Conservation (phyloP, 169 alveolate genomes). For the Nephromyces sp. region DNA sequence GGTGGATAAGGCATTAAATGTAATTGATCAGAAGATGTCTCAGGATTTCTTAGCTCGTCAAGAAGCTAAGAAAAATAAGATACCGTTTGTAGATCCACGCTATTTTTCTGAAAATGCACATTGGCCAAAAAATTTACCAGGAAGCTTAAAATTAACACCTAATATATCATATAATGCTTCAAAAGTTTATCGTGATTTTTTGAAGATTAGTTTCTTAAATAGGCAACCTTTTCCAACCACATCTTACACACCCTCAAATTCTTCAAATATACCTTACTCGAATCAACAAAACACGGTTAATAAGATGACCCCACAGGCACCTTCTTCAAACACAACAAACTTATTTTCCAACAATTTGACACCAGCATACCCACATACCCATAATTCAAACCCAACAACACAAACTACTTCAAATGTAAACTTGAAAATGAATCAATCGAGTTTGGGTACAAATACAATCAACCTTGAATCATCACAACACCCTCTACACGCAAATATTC, state of each 20-base stretch:
- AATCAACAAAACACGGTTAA: too few relatives aligned
- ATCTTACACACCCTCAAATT: background rate
- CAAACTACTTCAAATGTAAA: too few relatives aligned
- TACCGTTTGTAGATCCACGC: constrained; percentile 2
- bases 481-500: too few relatives aligned
- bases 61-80: constrained; percentile 3
- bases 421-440: too few relatives aligned
- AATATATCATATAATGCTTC: constrained; percentile 7
- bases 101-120: constrained; percentile 2
- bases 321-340: too few relatives aligned
- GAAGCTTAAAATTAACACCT: constrained; percentile 1
- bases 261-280: too few relatives aligned
- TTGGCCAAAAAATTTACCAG: constrained; percentile 19
- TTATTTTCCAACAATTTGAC: too few relatives aligned
- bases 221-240: constrained; percentile 20
- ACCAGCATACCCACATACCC: too few relatives aligned
- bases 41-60: constrained; percentile 1
- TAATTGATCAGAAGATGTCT: constrained; percentile 41
- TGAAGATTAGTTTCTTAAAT: constrained; percentile 35
- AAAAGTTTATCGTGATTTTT: constrained; percentile 46
- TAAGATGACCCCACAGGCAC: too few relatives aligned
- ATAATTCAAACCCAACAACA: too few relatives aligned
- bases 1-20: constrained; percentile 79
- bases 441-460: too few relatives aligned
- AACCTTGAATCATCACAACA: too few relatives aligned